Conservation (phyloP, 495 filamentous ascomycete species). For the Talaromyces stipitatus region DNA sequence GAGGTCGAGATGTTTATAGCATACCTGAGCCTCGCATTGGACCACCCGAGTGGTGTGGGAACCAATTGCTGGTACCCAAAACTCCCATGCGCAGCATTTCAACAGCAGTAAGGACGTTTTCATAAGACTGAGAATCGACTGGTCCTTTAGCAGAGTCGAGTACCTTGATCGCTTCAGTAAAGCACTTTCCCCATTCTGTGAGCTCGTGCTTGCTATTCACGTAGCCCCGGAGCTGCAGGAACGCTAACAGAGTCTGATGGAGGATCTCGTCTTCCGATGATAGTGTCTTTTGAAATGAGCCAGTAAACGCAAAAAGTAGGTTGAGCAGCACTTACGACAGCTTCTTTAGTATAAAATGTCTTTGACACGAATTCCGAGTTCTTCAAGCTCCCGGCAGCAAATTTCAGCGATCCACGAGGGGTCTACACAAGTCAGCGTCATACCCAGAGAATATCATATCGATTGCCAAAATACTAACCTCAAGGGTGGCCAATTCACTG, state of each 20-base stretch:
- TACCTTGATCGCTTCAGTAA: conserved; percentile 57
- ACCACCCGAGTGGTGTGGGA: conserved; percentile 50
- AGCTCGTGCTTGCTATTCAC: conserved; percentile 72
- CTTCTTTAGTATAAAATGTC: conserved; percentile 44
- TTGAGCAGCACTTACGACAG: conserved; percentile 20
- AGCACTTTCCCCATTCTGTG: conserved; percentile 74
- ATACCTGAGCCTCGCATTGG: conserved; percentile 51
- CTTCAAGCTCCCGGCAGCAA: conserved; percentile 47
- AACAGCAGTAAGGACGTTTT: conserved; percentile 66
- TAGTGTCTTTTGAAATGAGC: conserved; percentile 15
- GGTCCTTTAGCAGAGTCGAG: conserved; percentile 47
- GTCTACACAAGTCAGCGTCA: conserved; percentile 9
- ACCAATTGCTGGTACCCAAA: conserved; percentile 58
- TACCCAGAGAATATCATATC: neutral
- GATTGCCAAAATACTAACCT: conserved; percentile 12
- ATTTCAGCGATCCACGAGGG: conserved; percentile 32
- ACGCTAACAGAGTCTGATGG: conserved; percentile 74
- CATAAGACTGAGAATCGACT: conserved; percentile 32
- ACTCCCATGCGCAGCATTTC: conserved; percentile 72
- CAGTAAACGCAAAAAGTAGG: neutral
- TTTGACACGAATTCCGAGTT: conserved; percentile 58
- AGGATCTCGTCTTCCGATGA: conserved; percentile 62
- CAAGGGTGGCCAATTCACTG: conserved; percentile 31
- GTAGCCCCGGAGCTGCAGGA: conserved; percentile 83
- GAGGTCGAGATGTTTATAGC: conserved; percentile 12